Conservation (phyloP, 768 basidiomycete genomes). For the Boletus eberwhitei region DNA sequence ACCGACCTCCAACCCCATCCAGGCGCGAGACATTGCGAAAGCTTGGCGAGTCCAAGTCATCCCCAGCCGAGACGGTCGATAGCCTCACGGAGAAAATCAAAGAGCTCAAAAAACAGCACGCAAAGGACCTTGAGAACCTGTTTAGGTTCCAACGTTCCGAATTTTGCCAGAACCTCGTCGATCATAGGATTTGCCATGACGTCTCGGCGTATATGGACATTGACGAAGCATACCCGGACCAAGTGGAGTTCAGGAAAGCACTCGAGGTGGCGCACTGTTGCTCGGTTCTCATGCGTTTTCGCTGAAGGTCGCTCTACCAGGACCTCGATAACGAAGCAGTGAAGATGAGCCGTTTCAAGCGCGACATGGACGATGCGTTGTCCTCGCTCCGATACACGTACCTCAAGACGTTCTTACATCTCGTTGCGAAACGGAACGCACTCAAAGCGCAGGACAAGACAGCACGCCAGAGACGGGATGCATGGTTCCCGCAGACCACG, state of each 20-base stretch:
- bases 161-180: conserved; percentile 33
- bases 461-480: conserved; percentile 27
- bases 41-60: conserved; percentile 14
- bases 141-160: conserved; percentile 29
- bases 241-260: conserved; percentile 25
- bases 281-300: no score
- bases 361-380: conserved; percentile 29
- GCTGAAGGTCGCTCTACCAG: conserved; percentile 9
- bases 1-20: neutral
- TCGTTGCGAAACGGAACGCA: conserved; percentile 8
- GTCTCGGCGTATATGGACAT: conserved; percentile 28
- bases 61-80: conserved; percentile 24
- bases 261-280: conserved; percentile 15
- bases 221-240: conserved; percentile 22
- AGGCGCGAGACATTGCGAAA: conserved; percentile 23
- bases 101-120: conserved; percentile 29
- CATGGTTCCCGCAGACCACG: conserved; percentile 31
- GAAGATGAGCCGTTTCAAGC: conserved; percentile 19
- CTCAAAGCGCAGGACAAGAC: conserved; percentile 20
- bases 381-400: conserved; percentile 31
- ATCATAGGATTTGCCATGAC: conserved; percentile 25
- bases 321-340: conserved; percentile 16
- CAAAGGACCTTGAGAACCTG: conserved; percentile 30
- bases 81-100: conserved; percentile 28
- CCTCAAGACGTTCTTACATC: conserved; percentile 21